Percentiles rank a stretch among this genome's conserved stretches.
phyloP scores from a whole-genome alignment of 2,329 filamentous ascomycete genomes.

The Trichoderma koningiopsis region DNA sequence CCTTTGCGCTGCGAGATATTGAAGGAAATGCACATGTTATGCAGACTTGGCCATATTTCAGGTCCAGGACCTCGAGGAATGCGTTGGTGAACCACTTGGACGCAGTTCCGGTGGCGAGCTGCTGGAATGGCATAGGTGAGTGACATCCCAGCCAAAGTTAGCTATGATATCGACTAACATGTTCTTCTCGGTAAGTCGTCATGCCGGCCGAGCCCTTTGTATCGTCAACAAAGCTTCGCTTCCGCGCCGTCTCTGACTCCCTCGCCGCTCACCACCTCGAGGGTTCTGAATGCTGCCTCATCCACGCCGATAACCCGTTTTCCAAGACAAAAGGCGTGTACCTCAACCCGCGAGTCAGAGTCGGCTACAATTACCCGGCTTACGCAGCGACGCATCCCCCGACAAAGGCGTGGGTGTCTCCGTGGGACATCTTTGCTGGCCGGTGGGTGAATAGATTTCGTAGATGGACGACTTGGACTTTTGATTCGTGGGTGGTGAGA shows the following conservation, averaged over 20 bases:
- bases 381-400: conserved; percentile 52
- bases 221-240: conserved; percentile 50
- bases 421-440: conserved; percentile 52
- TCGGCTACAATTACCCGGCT: conserved; percentile 61
- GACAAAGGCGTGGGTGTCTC: conserved; percentile 48
- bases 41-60: conserved; percentile 63
- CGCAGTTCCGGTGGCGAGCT: conserved; percentile 50
- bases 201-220: conserved; percentile 61
- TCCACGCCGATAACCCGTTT: conserved; percentile 70
- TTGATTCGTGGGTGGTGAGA: conserved; percentile 41
- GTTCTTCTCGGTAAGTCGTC: conserved; percentile 37
- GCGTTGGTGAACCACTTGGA: conserved; percentile 53
- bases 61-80: conserved; percentile 51
- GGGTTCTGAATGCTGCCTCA: conserved; percentile 77
- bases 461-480: conserved; percentile 44
- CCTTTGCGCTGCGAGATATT: conserved; percentile 61
- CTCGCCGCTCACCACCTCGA: conserved; percentile 67
- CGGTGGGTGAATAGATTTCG: conserved; percentile 60
- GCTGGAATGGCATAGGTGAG: conserved; percentile 50
- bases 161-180: neutral
- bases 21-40: conserved; percentile 54
- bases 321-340: conserved; percentile 58
- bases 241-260: conserved; percentile 64
- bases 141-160: neutral
- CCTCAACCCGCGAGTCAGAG: conserved; percentile 69